Evolutionary conservation across 805 yeast species (phyloP), one percentile per base, ranked within the genome.

Genomic region (Saccharomyces mikatae): DNA sequence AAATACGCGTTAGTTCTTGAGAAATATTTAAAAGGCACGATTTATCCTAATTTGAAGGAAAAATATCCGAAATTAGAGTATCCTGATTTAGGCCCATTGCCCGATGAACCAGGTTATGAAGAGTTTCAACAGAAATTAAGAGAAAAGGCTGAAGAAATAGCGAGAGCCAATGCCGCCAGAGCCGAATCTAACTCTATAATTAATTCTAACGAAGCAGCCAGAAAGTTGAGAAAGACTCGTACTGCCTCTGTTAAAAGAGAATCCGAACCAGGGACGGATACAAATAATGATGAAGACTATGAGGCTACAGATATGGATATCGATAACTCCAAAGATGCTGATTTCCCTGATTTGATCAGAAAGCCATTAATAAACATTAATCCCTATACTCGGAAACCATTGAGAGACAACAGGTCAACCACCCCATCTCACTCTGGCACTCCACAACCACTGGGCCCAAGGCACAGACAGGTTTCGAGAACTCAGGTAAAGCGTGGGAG

Each of bases 51-150:
- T 24, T 62, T 75, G 50, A 59, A 67, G 48, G 65, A 66, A 52
- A 52, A 51, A 41, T 71, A 70, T 24, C 72, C 70, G n/a, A 68
- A 65, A 13, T 70, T 68, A 13, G 61, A 68, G 4, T 74, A 74
- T 56, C 77, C 78, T 2, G 79, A 81, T 60, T 71, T 88, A 55
- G 96, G 94, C 1, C 83, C 84, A 4, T 70, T 89, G 47, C 89
- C 89, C 0, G 83, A 78, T 46, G 82, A 70, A 48, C n/a, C 44
- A 36, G 44, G 44, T 17, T 36, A 36, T 36, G 44, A 36, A 36
- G 44, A 36, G 44, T 36, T 36, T 17, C 44, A 36, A 26, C 55
- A 56, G 54, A 51, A 64, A 62, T 57, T 48, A 61, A 47, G 67
- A 66, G 49, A 66, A 65, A 66, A 62, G 2, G 74, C 66, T n/a